Conservation (phyloP, 2,329 filamentous ascomycete genomes). For the Aureobasidium sp. region DNA sequence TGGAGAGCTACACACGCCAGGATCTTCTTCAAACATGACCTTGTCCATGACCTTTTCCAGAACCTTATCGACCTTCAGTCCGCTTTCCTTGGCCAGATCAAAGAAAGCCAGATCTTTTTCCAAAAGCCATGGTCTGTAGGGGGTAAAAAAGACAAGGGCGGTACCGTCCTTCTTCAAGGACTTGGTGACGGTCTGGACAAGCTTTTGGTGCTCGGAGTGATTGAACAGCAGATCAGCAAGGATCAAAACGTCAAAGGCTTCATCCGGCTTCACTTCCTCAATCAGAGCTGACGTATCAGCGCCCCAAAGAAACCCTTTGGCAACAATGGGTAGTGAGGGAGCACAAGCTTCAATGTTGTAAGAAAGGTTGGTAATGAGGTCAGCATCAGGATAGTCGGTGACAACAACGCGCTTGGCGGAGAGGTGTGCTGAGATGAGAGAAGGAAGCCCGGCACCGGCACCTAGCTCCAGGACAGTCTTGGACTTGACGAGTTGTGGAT, state of each 20-base stretch:
- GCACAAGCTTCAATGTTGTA: constrained; percentile 60
- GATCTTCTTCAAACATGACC: constrained; percentile 83
- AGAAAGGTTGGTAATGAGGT: constrained; percentile 71
- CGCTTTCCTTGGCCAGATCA: constrained; percentile 59
- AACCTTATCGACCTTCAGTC: constrained; percentile 70
- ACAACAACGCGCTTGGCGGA: constrained; percentile 63
- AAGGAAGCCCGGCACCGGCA: constrained; percentile 74
- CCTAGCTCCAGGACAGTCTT: constrained; percentile 81
- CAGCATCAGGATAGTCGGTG: constrained; percentile 81
- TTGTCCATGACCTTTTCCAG: constrained; percentile 75
- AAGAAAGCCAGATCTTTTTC: constrained; percentile 84
- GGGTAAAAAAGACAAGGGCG: constrained; percentile 88
- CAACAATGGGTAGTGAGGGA: constrained; percentile 30
- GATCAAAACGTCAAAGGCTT: constrained; percentile 69
- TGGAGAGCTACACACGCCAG: constrained; percentile 47
- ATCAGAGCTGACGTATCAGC: constrained; percentile 32
- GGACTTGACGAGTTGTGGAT: constrained; percentile 52
- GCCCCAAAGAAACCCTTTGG: constrained; percentile 75
- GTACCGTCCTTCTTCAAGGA: constrained; percentile 56
- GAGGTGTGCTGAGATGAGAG: constrained; percentile 64
- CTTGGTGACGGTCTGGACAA: constrained; percentile 62
- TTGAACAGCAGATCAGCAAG: constrained; percentile 87
- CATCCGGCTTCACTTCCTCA: constrained; percentile 30
- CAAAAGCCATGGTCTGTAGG: constrained; percentile 83
- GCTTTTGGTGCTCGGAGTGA: constrained; percentile 73